A percentile compares a stretch with the other conserved stretches of the same genome.
Conservation (phyloP, 305 asterid genomes). For the Andrographis paniculata region DNA sequence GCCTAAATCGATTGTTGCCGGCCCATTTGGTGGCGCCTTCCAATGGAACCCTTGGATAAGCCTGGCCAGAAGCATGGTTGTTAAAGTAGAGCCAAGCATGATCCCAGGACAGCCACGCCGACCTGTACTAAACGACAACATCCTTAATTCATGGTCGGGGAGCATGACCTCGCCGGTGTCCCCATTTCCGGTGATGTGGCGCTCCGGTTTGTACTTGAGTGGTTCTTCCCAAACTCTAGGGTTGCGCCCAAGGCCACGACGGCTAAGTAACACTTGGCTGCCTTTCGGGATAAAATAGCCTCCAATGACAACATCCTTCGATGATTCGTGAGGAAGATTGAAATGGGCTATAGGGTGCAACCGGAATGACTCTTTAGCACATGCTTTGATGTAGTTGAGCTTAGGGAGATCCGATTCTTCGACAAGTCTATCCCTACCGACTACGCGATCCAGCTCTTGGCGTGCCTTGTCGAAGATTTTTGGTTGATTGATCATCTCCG, state of each 20-base stretch:
- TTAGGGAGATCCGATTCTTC: constrained; percentile 6
- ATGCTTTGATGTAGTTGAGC: constrained; percentile 9
- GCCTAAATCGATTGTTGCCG: not conserved
- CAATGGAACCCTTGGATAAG: constrained; percentile 7
- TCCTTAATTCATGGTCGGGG: not conserved
- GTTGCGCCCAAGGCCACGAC: constrained; percentile 15
- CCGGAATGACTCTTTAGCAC: constrained; percentile 11
- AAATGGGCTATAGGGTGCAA: constrained; percentile 9
- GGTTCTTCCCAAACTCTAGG: constrained; percentile 20
- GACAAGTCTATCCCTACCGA: constrained; percentile 5
- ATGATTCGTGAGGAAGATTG: constrained; percentile 7
- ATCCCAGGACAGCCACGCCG: constrained; percentile 16
- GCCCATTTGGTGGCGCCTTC: not conserved
- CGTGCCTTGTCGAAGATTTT: not conserved
- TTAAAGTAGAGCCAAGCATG: constrained; percentile 8
- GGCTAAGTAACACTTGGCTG: constrained; percentile 10
- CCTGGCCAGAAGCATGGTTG: constrained; percentile 17
- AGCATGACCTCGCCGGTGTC: not conserved
- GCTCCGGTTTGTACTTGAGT: constrained; percentile 12
- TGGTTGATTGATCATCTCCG: constrained; percentile 5
- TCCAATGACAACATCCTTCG: not conserved
- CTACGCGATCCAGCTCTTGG: constrained; percentile 2
- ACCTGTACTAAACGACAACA: constrained; percentile 17
- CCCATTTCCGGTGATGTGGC: not conserved
- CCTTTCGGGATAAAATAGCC: constrained; percentile 17